Percentiles rank a stretch among this genome's conserved stretches.
Conservation (phyloP, 805 yeast species). For the Metschnikowia peoriensis region DNA sequence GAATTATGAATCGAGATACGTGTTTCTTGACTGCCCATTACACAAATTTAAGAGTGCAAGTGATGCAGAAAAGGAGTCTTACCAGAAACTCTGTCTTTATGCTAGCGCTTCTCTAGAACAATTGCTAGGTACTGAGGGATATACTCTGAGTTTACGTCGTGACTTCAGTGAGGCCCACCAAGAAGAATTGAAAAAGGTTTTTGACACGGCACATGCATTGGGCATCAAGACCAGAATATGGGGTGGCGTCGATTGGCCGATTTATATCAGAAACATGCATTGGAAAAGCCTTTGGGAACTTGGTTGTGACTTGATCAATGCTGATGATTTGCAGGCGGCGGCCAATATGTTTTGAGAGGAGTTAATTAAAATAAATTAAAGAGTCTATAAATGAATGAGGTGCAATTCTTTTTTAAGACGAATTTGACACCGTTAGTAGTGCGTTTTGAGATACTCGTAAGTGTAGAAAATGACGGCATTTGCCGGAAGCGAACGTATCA, state of each 20-base stretch:
- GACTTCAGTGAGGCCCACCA: constrained; percentile 38
- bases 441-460: constrained; percentile 61
- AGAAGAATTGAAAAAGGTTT: constrained; percentile 20
- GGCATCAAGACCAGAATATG: constrained; percentile 62
- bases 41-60: constrained; percentile 22
- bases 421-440: constrained; percentile 13
- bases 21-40: constrained; percentile 57
- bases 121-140: constrained; percentile 23
- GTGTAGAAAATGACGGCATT: constrained; percentile 82
- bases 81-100: constrained; percentile 31
- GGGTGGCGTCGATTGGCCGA: constrained; percentile 74
- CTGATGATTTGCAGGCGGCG: constrained; percentile 54
- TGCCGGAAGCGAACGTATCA: constrained; percentile 82
- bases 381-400: constrained; percentile 1
- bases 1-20: constrained; percentile 22
- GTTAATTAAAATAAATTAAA: not conserved
- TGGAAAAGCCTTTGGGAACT: constrained; percentile 48
- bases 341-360: constrained; percentile 11
- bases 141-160: constrained; percentile 16
- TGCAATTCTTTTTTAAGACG: not conserved
- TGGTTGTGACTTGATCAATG: constrained; percentile 60
- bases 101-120: constrained; percentile 44
- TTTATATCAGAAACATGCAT: constrained; percentile 38
- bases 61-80: constrained; percentile 23
- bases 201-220: constrained; percentile 46